Conservation (phyloP, 257 asterid species). For the Sherardia arvensis region DNA sequence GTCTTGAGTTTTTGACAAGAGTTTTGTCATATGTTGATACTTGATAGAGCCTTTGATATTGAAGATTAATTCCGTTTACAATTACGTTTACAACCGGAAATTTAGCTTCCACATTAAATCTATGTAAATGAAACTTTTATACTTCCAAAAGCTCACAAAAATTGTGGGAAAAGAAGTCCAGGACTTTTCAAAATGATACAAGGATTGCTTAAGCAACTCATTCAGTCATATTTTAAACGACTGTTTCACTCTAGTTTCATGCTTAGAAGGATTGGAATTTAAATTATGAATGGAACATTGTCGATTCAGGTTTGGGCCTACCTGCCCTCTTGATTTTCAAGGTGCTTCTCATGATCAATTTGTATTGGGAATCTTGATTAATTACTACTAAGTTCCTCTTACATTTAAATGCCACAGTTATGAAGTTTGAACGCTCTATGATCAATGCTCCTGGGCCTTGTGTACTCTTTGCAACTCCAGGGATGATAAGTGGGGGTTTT, state of each 20-base stretch:
- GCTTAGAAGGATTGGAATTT: neutral
- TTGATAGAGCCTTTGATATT: neutral
- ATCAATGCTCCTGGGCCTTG: conserved; percentile 91
- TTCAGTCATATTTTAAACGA: too few species aligned
- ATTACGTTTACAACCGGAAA: neutral
- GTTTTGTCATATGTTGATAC: too few species aligned
- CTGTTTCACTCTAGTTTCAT: too few species aligned
- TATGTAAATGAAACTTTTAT: neutral
- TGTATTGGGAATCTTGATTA: neutral
- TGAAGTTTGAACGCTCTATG: conserved; percentile 69
- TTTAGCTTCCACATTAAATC: neutral
- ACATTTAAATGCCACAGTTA: conserved; percentile 38
- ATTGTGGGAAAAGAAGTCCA: neutral
- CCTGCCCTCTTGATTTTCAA: neutral
- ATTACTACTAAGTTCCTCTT: neutral
- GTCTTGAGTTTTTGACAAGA: neutral
- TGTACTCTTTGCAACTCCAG: conserved; percentile 96
- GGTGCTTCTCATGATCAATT: conserved; percentile 3
- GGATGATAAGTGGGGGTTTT: conserved; percentile 88
- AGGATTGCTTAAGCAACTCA: neutral
- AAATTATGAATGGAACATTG: neutral
- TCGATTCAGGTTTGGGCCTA: neutral
- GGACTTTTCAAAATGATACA: neutral
- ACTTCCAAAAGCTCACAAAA: neutral
- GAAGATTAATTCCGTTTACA: neutral